Percentiles rank a stretch among this genome's conserved stretches.
Evolutionary conservation across 2,329 filamentous ascomycete species (phyloP).

Genomic region (Aspergillus ruber): DNA sequence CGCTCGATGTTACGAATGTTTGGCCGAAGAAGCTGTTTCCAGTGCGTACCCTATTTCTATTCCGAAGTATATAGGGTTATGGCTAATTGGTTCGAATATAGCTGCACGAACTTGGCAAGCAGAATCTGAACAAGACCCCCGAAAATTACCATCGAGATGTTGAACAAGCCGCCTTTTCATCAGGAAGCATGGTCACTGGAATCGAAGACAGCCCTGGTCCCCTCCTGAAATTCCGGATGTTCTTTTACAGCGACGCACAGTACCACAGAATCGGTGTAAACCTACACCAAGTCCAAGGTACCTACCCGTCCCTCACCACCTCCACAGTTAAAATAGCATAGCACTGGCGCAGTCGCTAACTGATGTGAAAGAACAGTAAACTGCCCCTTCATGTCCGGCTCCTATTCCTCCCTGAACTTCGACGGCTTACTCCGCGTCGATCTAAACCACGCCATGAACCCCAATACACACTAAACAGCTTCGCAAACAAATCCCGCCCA

Average conservation of each 20-base stretch:
- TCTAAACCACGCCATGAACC: conserved; percentile 42
- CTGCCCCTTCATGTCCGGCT: neutral
- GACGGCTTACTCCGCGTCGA: conserved; percentile 46
- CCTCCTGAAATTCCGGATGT: conserved; percentile 45
- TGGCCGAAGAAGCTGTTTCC: conserved; percentile 47
- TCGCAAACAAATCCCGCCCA: conserved; percentile 46
- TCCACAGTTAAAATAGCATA: too few relatives aligned
- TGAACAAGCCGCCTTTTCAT: conserved; percentile 48
- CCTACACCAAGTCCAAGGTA: too few relatives aligned
- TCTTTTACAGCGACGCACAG: conserved; percentile 47
- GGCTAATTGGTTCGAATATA: neutral
- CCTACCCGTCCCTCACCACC: too few relatives aligned
- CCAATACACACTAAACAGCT: conserved; percentile 50
- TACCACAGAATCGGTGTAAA: conserved; percentile 46
- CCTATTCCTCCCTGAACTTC: conserved; percentile 30
- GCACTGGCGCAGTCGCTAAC: too few relatives aligned
- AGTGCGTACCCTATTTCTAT: conserved; percentile 5
- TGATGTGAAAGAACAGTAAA: neutral
- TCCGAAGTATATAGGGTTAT: neutral
- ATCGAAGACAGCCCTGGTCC: conserved; percentile 46
- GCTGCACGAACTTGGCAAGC: conserved; percentile 43
- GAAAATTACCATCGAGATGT: conserved; percentile 49
- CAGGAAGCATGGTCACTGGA: conserved; percentile 47
- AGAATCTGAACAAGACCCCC: conserved; percentile 50
- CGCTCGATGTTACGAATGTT: conserved; percentile 50